Percentiles rank a stretch among this genome's conserved stretches.
These are phyloP conservation scores for Auxenochlorella pyrenoidosa DNA, from an alignment of 139 green algal species.

Conservation along the genomic window DNA sequence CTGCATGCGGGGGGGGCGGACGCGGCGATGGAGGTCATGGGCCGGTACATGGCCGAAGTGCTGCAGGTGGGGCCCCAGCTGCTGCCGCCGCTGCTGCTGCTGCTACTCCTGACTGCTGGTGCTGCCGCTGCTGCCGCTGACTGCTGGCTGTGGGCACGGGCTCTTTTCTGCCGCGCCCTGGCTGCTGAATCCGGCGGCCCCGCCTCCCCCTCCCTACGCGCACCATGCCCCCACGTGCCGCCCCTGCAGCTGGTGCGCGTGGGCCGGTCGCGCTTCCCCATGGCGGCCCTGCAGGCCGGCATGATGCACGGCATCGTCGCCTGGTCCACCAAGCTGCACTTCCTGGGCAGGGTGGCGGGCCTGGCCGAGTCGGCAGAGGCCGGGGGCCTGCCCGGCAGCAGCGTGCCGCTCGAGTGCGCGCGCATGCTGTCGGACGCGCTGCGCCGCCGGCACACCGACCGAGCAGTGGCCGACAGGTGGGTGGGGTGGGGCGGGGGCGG, in stretches of 20 bases:
- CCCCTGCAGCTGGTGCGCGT: slow-evolving; percentile 10
- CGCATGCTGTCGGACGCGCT: slow-evolving; percentile 11
- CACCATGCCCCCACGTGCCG: too few species aligned
- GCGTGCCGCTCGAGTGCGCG: slow-evolving; percentile 27
- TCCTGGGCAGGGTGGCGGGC: slow-evolving; percentile 47
- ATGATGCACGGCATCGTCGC: slow-evolving; percentile 39
- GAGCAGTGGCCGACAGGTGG: slow-evolving; percentile 1
- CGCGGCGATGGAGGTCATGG: slow-evolving; percentile 26
- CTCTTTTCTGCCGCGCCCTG: too few species aligned
- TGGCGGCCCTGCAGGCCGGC: background rate
- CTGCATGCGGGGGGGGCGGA: slow-evolving; percentile 8
- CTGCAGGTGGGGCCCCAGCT: slow-evolving; percentile 1
- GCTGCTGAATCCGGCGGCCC: background rate
- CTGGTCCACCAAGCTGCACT: slow-evolving; percentile 49
- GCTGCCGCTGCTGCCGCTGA: too few species aligned
- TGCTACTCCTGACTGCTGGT: too few species aligned
- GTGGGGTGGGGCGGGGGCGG: background rate
- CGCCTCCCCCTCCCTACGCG: too few species aligned
- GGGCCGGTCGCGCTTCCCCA: slow-evolving; percentile 12
- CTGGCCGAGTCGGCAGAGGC: slow-evolving; percentile 34
- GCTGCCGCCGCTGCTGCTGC: too few species aligned
- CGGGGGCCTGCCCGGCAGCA: background rate
- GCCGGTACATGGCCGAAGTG: slow-evolving; percentile 24
- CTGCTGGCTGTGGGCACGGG: background rate
- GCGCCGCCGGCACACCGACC: slow-evolving; percentile 5